Percentiles rank a stretch among this genome's conserved stretches.
These are phyloP conservation scores for Kitagawia praeruptora DNA, from an alignment of 129 eudicot genomes.

Conservation along the genomic window DNA sequence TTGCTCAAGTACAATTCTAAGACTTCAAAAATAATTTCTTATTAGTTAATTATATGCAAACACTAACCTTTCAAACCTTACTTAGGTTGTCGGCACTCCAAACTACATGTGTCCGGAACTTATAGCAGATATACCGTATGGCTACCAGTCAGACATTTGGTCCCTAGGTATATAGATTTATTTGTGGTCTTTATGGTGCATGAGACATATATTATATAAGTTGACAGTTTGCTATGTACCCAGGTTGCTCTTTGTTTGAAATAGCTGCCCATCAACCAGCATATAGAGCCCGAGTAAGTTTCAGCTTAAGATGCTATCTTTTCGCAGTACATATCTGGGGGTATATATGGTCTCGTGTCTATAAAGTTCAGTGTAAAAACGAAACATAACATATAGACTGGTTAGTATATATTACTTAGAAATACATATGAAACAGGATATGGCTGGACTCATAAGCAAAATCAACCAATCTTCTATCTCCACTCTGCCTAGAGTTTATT, in stretches of 20 bases:
- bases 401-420: no score
- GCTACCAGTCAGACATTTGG: slow-evolving; percentile 97
- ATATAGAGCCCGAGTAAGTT: slow-evolving; percentile 88
- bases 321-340: neutral
- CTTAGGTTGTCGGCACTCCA: slow-evolving; percentile 95
- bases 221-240: slow-evolving; percentile 4
- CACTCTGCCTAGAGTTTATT: slow-evolving; percentile 82
- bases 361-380: neutral
- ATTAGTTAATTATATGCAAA: neutral
- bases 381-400: neutral
- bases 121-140: slow-evolving; percentile 89
- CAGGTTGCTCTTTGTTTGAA: slow-evolving; percentile 96
- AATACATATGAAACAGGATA: slow-evolving; percentile 50
- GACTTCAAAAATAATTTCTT: neutral
- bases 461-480: slow-evolving; percentile 75
- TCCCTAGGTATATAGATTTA: slow-evolving; percentile 54
- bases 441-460: slow-evolving; percentile 88
- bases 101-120: slow-evolving; percentile 98
- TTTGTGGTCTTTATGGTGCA: neutral
- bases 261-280: slow-evolving; percentile 96
- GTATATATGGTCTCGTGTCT: neutral
- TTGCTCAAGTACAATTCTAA: neutral
- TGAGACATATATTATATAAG: neutral
- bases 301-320: neutral
- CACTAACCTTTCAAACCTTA: slow-evolving; percentile 12